These are phyloP conservation scores for Evansstolkia leycettana DNA, from an alignment of 495 filamentous ascomycete species.

Conservation along the genomic window DNA sequence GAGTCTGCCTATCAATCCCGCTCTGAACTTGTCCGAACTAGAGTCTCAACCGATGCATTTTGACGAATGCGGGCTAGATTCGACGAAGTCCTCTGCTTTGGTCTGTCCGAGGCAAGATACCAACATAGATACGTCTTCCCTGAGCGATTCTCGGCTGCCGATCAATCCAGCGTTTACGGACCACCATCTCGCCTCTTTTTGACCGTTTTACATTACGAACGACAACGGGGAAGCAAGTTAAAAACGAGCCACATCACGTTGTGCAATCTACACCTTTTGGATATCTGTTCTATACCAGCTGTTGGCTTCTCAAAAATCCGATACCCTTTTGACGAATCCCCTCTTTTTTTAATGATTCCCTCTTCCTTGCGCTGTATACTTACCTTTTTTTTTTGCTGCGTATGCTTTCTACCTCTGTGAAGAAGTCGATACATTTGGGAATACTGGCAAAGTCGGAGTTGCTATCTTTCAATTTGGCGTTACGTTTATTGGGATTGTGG, in stretches of 20 bases:
- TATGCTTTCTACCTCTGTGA: background rate
- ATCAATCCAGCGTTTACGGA: conserved; percentile 15
- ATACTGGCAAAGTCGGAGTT: conserved; percentile 9
- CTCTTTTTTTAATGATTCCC: no score
- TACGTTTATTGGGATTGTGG: no score
- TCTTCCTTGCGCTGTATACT: conserved; percentile 6
- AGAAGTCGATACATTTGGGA: background rate
- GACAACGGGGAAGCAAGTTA: no score
- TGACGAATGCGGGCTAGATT: background rate
- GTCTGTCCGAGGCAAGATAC: background rate
- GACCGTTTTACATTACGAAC: background rate
- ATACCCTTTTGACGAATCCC: conserved; percentile 4
- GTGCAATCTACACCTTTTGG: background rate
- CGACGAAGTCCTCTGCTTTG: conserved; percentile 6
- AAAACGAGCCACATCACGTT: no score
- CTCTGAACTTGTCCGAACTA: conserved; percentile 2
- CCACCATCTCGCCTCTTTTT: conserved; percentile 7
- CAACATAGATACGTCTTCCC: background rate
- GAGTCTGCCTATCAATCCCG: conserved; percentile 21
- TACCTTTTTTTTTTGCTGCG: conserved; percentile 2
- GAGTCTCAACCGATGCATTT: background rate
- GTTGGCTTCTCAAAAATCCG: conserved; percentile 9
- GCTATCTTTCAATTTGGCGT: no score
- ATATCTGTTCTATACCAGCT: background rate
- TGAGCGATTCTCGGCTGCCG: background rate